Percentiles rank a stretch among this genome's conserved stretches.
Conservation (phyloP, 495 filamentous ascomycete species). For the Sabuloglossum arenarium region DNA sequence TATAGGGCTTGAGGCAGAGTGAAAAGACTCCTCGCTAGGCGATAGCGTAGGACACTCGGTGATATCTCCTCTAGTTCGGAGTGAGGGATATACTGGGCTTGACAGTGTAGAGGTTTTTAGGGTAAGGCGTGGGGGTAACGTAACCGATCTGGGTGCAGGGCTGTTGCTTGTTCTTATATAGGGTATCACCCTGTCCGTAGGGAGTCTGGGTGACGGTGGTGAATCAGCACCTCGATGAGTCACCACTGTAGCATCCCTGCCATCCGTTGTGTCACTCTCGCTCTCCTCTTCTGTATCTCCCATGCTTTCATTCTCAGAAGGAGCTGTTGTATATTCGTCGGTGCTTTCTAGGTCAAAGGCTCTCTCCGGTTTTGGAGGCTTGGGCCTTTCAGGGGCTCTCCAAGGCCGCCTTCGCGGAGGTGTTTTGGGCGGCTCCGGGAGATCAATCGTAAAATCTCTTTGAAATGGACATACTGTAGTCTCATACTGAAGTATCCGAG, state of each 20-base stretch:
- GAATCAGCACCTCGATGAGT: neutral
- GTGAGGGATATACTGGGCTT: neutral
- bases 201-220: neutral
- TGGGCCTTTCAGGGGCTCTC: conserved; percentile 22
- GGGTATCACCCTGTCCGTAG: neutral
- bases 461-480: conserved; percentile 73
- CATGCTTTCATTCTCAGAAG: neutral
- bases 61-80: conserved; percentile 8
- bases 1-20: conserved; percentile 34
- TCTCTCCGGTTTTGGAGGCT: conserved; percentile 26
- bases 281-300: neutral
- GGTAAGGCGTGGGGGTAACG: conserved; percentile 25
- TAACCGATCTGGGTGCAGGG: conserved; percentile 17
- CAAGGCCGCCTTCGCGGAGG: conserved; percentile 48
- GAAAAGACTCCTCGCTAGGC: conserved; percentile 38
- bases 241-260: neutral
- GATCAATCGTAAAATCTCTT: conserved; percentile 47
- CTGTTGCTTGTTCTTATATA: neutral
- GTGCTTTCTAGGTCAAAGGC: neutral
- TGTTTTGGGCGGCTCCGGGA: conserved; percentile 46
- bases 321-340: neutral
- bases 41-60: conserved; percentile 22
- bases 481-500: conserved; percentile 58
- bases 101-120: conserved; percentile 19
- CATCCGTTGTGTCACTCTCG: neutral